These are phyloP conservation scores for Boletus sp. DNA, from an alignment of 768 basidiomycete genomes.

Conservation along the genomic window DNA sequence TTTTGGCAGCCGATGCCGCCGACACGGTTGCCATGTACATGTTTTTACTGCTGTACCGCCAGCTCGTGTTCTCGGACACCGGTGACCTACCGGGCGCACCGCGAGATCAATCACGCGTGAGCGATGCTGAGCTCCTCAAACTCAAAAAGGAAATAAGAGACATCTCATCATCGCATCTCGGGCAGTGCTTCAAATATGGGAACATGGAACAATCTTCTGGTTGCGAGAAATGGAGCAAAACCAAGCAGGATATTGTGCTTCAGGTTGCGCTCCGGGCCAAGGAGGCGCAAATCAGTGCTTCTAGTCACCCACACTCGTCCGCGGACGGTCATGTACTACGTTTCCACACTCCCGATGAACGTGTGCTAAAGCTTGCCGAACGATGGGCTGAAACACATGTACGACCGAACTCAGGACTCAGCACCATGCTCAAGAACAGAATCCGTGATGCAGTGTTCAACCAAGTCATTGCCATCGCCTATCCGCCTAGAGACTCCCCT, in stretches of 20 bases:
- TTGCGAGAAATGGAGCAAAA: conserved; percentile 48
- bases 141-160: conserved; percentile 77
- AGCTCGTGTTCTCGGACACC: conserved; percentile 56
- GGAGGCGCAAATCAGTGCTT: conserved; percentile 35
- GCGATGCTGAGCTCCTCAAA: conserved; percentile 50
- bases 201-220: conserved; percentile 23
- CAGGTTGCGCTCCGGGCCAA: conserved; percentile 73
- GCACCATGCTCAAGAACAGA: conserved; percentile 56
- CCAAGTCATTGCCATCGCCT: conserved; percentile 52
- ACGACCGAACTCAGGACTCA: conserved; percentile 54
- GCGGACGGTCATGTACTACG: conserved; percentile 22
- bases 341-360: conserved; percentile 42
- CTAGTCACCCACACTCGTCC: conserved; percentile 25
- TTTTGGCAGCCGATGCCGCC: conserved; percentile 66
- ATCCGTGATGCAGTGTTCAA: conserved; percentile 62
- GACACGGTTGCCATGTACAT: conserved; percentile 76
- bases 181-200: conserved; percentile 49
- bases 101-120: conserved; percentile 38
- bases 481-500: conserved; percentile 42
- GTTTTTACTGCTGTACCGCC: conserved; percentile 77
- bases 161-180: conserved; percentile 55
- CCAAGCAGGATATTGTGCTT: conserved; percentile 65
- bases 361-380: conserved; percentile 56
- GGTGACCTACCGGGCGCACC: conserved; percentile 28
- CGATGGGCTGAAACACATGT: conserved; percentile 73